Evolutionary conservation across 768 basidiomycete genomes (phyloP).

Genomic region (Lactarius trivialis): DNA sequence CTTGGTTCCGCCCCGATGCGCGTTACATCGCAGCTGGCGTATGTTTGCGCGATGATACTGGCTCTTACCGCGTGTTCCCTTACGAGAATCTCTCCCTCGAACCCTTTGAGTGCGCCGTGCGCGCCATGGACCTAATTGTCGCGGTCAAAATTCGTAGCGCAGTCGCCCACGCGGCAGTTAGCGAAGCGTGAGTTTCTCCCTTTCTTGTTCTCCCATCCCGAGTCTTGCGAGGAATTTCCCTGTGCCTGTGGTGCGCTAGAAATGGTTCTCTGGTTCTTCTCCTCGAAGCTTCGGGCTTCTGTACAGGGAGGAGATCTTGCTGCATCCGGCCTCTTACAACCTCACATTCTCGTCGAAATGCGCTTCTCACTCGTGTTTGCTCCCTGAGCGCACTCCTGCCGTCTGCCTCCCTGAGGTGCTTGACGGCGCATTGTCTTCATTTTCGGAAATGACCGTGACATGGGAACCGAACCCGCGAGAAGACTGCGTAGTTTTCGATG

Average conservation of each 20-base stretch:
- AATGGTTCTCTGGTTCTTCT: background rate
- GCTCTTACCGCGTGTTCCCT: conserved; percentile 49
- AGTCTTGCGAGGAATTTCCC: background rate
- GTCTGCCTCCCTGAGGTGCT: background rate
- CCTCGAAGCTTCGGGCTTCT: too few relatives aligned
- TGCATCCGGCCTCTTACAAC: background rate
- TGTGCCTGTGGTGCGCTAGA: background rate
- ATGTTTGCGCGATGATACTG: conserved; percentile 42
- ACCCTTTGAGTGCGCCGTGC: conserved; percentile 49
- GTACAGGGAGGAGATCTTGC: background rate
- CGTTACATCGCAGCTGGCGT: conserved; percentile 42
- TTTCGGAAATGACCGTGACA: conserved; percentile 14
- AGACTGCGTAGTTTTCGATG: conserved; percentile 4
- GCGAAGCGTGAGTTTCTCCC: conserved; percentile 35
- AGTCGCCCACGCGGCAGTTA: conserved; percentile 45
- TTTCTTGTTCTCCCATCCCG: background rate
- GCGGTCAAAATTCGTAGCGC: conserved; percentile 48
- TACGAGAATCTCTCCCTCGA: conserved; percentile 46
- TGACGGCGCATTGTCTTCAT: background rate
- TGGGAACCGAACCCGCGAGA: background rate
- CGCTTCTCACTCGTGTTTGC: background rate
- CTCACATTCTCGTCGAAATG: background rate
- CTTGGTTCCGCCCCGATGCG: conserved; percentile 49
- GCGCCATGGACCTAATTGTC: conserved; percentile 48
- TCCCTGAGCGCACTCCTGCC: background rate